Conservation (phyloP, 768 basidiomycete genomes). For the Amanita muscaria region DNA sequence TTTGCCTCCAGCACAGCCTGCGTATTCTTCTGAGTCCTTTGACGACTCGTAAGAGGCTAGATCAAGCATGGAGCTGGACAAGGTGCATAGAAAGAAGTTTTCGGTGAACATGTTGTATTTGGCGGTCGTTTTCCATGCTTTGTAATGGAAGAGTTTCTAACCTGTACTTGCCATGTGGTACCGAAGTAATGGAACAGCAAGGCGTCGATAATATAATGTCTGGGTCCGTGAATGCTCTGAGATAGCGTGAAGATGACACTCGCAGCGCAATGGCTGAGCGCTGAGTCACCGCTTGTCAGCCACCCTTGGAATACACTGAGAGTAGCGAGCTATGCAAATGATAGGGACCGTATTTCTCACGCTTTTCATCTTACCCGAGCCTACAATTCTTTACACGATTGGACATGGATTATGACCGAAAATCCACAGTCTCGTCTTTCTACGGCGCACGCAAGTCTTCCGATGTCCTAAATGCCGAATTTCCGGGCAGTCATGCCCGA, state of each 20-base stretch:
- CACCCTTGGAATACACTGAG: no score
- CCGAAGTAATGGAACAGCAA: constrained; percentile 38
- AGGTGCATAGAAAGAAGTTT: constrained; percentile 29
- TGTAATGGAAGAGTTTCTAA: constrained; percentile 27
- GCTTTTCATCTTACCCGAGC: neutral
- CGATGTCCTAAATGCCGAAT: constrained; percentile 53
- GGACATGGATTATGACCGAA: constrained; percentile 68
- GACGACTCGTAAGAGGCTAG: constrained; percentile 19
- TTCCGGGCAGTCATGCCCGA: constrained; percentile 29
- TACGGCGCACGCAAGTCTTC: constrained; percentile 57
- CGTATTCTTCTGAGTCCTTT: constrained; percentile 14
- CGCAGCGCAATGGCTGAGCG: no score
- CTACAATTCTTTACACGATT: neutral
- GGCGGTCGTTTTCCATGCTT: constrained; percentile 24
- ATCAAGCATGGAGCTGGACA: constrained; percentile 15
- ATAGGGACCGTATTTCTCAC: no score
- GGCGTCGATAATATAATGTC: constrained; percentile 38
- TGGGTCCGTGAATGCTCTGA: constrained; percentile 38
- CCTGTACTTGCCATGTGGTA: constrained; percentile 30
- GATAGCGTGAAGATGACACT: no score
- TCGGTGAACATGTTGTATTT: constrained; percentile 18
- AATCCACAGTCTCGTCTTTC: constrained; percentile 74
- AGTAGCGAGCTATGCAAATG: no score
- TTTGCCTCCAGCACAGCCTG: constrained; percentile 6
- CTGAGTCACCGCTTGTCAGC: constrained; percentile 35